Evolutionary conservation across 2,329 filamentous ascomycete species (phyloP).

Genomic region (Aplosporella prunicola): DNA sequence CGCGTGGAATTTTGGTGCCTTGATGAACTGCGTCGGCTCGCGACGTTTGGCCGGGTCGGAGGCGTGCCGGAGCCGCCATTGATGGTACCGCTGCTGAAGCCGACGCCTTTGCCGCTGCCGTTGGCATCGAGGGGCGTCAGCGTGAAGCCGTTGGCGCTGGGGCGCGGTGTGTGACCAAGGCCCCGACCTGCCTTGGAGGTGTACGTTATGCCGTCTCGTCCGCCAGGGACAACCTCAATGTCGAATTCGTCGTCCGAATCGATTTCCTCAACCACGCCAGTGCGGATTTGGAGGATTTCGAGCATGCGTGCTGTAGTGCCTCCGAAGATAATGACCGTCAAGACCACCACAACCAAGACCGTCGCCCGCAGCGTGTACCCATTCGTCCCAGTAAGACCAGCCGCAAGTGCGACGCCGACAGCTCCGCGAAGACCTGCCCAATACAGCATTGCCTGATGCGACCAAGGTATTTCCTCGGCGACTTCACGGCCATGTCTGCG

Average conservation of each 20-base stretch:
- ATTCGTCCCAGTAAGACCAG: constrained; percentile 74
- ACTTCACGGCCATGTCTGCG: constrained; percentile 65
- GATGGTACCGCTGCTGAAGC: constrained; percentile 49
- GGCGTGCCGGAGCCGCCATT: constrained; percentile 31
- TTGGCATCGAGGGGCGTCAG: constrained; percentile 39
- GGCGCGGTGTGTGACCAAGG: constrained; percentile 67
- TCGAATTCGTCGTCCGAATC: constrained; percentile 99
- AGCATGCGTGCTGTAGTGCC: constrained; percentile 96
- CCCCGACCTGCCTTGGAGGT: constrained; percentile 69
- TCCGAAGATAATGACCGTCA: constrained; percentile 98
- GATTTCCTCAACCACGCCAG: constrained; percentile 90
- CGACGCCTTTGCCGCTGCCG: constrained; percentile 35
- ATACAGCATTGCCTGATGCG: constrained; percentile 99
- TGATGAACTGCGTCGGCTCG: constrained; percentile 43
- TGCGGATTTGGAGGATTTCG: constrained; percentile 92
- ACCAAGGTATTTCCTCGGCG: constrained; percentile 81
- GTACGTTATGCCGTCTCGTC: constrained; percentile 54
- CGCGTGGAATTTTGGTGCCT: constrained; percentile 25
- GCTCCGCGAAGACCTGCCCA: constrained; percentile 95
- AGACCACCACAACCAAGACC: constrained; percentile 91
- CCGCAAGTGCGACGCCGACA: constrained; percentile 88
- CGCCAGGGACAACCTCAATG: constrained; percentile 63
- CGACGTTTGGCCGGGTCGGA: constrained; percentile 26
- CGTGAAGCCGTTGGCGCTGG: constrained; percentile 43
- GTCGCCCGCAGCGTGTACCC: constrained; percentile 79